Conservation (phyloP, 495 filamentous ascomycete genomes). For the Neurospora sp. region DNA sequence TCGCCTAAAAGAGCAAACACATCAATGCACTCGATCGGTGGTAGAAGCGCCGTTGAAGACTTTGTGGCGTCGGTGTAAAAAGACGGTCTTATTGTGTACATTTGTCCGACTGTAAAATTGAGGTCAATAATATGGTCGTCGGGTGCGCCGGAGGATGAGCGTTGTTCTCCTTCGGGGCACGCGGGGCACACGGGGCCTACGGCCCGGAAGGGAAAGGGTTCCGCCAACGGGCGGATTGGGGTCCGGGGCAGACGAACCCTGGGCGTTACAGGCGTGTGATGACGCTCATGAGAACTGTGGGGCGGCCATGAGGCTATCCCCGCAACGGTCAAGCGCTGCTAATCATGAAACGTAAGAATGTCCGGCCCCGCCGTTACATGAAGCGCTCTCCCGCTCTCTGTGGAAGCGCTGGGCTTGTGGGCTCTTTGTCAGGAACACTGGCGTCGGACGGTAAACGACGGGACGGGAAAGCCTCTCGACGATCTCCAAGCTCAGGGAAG, state of each 20-base stretch:
- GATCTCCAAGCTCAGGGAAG: neutral
- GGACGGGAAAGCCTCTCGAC: neutral
- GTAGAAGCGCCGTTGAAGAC: neutral
- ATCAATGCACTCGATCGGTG: neutral
- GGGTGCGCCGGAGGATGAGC: neutral
- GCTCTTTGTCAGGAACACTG: neutral
- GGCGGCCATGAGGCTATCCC: neutral
- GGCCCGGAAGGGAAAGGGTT: neutral
- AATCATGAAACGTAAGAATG: neutral
- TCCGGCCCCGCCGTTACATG: neutral
- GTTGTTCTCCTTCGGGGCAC: neutral
- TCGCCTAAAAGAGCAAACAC: neutral
- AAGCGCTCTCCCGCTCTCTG: neutral
- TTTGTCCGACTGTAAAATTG: neutral
- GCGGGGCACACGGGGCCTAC: neutral
- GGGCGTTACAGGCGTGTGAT: neutral
- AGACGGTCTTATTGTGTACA: neutral
- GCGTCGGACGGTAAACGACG: neutral
- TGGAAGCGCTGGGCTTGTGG: neutral
- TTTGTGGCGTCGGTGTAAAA: neutral
- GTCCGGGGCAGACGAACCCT: neutral
- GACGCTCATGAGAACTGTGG: neutral
- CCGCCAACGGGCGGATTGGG: neutral
- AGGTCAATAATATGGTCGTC: neutral
- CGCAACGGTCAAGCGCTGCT: neutral